phyloP scores from a whole-genome alignment of 1,284 basidiomycete genomes.

The Chalciporus sp. region DNA sequence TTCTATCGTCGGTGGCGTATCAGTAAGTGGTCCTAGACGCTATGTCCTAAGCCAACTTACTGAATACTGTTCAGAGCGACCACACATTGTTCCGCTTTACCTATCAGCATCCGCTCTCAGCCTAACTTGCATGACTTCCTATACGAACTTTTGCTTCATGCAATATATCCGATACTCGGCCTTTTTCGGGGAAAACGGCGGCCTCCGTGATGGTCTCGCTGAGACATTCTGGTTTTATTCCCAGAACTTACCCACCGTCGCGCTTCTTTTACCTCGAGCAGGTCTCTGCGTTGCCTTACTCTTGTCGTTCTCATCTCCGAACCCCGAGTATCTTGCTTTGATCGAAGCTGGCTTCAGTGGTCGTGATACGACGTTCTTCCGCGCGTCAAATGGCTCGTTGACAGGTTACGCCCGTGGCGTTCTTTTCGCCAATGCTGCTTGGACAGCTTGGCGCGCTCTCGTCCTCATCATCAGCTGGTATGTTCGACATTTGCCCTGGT shows the following conservation, averaged over 20 bases:
- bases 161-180: conserved; percentile 73
- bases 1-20: conserved; percentile 81
- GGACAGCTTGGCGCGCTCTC: conserved; percentile 70
- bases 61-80: conserved; percentile 59
- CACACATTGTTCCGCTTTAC: conserved; percentile 79
- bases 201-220: conserved; percentile 65
- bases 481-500: background rate
- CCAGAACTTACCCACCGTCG: conserved; percentile 78
- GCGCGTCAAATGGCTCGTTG: conserved; percentile 58
- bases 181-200: conserved; percentile 55
- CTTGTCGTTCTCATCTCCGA: conserved; percentile 59
- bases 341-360: conserved; percentile 48
- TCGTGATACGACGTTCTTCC: conserved; percentile 77
- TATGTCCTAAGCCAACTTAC: conserved; percentile 3
- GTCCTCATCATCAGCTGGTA: conserved; percentile 70
- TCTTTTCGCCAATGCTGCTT: conserved; percentile 73
- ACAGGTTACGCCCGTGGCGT: conserved; percentile 74
- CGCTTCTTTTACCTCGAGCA: conserved; percentile 78
- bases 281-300: conserved; percentile 71
- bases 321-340: conserved; percentile 49
- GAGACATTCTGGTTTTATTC: conserved; percentile 80
- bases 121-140: conserved; percentile 74
- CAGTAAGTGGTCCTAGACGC: conserved; percentile 56
- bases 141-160: conserved; percentile 81
- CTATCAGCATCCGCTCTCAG: conserved; percentile 76